Evolutionary conservation across 495 filamentous ascomycete species (phyloP), one percentile per base, ranked within the genome.

Genomic region (Aspergillus leporis): DNA sequence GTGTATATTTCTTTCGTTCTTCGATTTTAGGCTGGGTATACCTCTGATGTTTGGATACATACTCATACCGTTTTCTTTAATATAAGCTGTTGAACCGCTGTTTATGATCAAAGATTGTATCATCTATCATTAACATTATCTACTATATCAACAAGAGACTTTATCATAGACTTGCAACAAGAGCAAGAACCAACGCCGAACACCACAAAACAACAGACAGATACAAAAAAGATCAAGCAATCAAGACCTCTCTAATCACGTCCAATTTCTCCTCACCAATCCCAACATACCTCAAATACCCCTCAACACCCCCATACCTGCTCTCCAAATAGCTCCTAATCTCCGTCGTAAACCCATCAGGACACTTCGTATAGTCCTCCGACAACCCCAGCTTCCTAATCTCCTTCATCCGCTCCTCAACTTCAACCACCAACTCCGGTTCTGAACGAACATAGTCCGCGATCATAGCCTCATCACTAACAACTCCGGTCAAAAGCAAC

Each of bases 371-470:
- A 78, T 90, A 96, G 0, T 84, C 83, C 45, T 87, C 83, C 0
- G 81, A 73, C 22, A 96, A 69, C 0, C 91, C 89, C 51, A 93
- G 80, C 23, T 79, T 75, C 10, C 75, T 62, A 55, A 94, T 87
- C 74, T 94, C 91, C 50, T 72, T 71, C 60, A 93, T 68, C 43
- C 88, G 79, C 65, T 80, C 74, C 51, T 85, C 82, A 56, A 75
- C 78, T 67, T 91, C 87, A 13, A 80, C 70, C 19, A 74, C 65
- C 5, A 93, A 73, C 47, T 89, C 86, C 5, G 75, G 70, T 64
- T 85, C 83, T 30, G 83, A 86, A 10, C 80, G 78, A 19, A 84
- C 67, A 70, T 93, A 95, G 69, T 94, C 92, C 53, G 83, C 66
- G 13, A 71, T 66, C 16, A 94, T 82, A 0, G 84, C 85, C 0